phyloP scores from a whole-genome alignment of 352 stramenopile genomes.

The Elongisporangium prolatum region DNA sequence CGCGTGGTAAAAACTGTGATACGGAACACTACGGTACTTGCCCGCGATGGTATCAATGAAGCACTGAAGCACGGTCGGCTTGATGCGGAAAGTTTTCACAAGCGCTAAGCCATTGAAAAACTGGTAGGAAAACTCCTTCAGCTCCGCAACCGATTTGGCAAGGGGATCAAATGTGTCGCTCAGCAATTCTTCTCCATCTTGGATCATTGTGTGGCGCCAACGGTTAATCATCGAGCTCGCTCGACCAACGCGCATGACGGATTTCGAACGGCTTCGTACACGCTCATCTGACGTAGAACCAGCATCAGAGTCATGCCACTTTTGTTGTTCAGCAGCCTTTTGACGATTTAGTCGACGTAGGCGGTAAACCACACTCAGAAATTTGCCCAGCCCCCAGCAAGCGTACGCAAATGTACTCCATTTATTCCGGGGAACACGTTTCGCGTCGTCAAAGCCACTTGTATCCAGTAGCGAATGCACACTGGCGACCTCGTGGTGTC shows the following conservation, averaged over 20 bases:
- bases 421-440: slow-evolving; percentile 58
- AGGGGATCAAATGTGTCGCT: slow-evolving; percentile 53
- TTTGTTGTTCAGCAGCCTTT: slow-evolving; percentile 12
- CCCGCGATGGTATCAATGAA: slow-evolving; percentile 55
- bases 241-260: slow-evolving; percentile 33
- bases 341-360: slow-evolving; percentile 12
- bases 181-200: slow-evolving; percentile 44
- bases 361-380: slow-evolving; percentile 27
- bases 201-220: slow-evolving; percentile 49
- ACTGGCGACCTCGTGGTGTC: slow-evolving; percentile 58
- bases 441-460: slow-evolving; percentile 63
- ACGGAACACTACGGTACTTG: slow-evolving; percentile 67
- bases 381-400: slow-evolving; percentile 56
- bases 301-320: slow-evolving; percentile 32
- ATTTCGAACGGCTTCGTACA: slow-evolving; percentile 29
- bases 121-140: slow-evolving; percentile 52
- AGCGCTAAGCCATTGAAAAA: slow-evolving; percentile 62
- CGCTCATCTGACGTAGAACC: slow-evolving; percentile 6
- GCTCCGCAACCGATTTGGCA: slow-evolving; percentile 45
- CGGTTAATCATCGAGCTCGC: slow-evolving; percentile 55
- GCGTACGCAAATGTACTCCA: slow-evolving; percentile 75
- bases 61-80: slow-evolving; percentile 28
- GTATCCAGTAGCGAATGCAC: slow-evolving; percentile 62
- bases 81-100: slow-evolving; percentile 65
- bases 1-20: slow-evolving; percentile 86